Evolutionary conservation across 768 basidiomycete species (phyloP).

Genomic region (Antrodiella citrinella): DNA sequence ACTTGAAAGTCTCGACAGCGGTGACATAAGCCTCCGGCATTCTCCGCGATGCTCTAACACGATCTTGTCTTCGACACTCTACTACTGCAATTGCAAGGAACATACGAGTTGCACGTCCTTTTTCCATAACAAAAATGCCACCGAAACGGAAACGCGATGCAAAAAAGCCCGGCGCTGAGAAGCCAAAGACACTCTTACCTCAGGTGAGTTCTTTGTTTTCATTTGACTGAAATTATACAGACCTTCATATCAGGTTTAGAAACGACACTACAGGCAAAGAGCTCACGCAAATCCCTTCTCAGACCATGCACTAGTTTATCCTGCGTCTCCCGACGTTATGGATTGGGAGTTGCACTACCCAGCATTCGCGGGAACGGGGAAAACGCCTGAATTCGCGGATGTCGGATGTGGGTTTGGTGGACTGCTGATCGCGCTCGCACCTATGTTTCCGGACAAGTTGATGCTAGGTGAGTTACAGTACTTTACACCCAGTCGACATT

Average conservation of each 20-base stretch:
- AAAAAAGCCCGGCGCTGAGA: slow-evolving; percentile 4
- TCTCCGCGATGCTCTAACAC: no score
- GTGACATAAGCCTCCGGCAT: no score
- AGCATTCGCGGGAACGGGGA: slow-evolving; percentile 44
- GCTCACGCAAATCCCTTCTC: slow-evolving; percentile 86
- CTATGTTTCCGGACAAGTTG: slow-evolving; percentile 82
- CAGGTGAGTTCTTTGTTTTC: slow-evolving; percentile 18
- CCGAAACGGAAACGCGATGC: slow-evolving; percentile 22
- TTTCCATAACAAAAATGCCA: no score
- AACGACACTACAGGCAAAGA: slow-evolving; percentile 78
- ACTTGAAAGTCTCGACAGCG: no score
- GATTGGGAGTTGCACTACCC: slow-evolving; percentile 87
- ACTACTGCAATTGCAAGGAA: no score
- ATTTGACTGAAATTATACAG: slow-evolving; percentile 3
- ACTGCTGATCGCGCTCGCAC: slow-evolving; percentile 80
- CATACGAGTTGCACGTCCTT: no score
- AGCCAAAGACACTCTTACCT: slow-evolving; percentile 19
- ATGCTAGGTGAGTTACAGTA: slow-evolving; percentile 70
- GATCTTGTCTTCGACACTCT: no score
- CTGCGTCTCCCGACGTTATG: slow-evolving; percentile 61
- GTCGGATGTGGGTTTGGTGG: slow-evolving; percentile 98
- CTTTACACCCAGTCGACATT: neutral
- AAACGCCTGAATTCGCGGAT: slow-evolving; percentile 89
- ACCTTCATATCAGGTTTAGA: slow-evolving; percentile 32
- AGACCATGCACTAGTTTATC: slow-evolving; percentile 84